These are phyloP conservation scores for Quercus agrifolia DNA, from an alignment of 306 rosid species.

Conservation along the genomic window DNA sequence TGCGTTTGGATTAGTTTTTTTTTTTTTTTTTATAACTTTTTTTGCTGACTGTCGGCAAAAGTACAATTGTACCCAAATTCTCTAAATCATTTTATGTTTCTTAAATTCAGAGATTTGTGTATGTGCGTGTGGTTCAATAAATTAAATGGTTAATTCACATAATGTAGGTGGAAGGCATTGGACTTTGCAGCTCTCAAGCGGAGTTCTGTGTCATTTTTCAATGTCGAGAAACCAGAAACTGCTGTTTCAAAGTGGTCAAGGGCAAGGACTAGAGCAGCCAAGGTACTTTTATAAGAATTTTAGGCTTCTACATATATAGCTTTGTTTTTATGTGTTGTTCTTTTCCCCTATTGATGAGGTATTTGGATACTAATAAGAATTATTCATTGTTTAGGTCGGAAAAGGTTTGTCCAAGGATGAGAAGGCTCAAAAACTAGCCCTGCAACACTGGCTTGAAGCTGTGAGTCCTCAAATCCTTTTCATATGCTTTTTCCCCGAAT, in stretches of 20 bases:
- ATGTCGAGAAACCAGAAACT: constrained; percentile 67
- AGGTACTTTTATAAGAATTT: constrained; percentile 31
- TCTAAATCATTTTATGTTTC: neutral
- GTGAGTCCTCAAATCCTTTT: constrained; percentile 34
- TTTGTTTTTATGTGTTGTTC: neutral
- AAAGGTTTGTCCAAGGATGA: constrained; percentile 97
- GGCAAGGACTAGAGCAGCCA: constrained; percentile 92
- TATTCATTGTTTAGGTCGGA: constrained; percentile 59
- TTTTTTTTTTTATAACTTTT: too few species aligned
- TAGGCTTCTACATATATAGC: neutral
- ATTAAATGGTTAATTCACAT: constrained; percentile 15
- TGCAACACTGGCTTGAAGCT: constrained; percentile 97
- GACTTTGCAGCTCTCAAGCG: constrained; percentile 70
- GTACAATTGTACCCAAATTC: too few species aligned
- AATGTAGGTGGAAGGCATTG: constrained; percentile 82
- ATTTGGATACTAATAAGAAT: neutral
- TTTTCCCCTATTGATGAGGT: neutral
- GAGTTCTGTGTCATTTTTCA: constrained; percentile 77
- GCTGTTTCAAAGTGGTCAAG: constrained; percentile 87
- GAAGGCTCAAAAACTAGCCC: constrained; percentile 90
- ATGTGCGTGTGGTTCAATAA: neutral
- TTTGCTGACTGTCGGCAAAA: too few species aligned
- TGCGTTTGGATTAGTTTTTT: neutral
- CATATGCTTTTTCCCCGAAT: neutral
- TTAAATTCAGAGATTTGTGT: neutral